Evolutionary conservation across 768 basidiomycete species (phyloP).

Genomic region (Lactarius vividus): DNA sequence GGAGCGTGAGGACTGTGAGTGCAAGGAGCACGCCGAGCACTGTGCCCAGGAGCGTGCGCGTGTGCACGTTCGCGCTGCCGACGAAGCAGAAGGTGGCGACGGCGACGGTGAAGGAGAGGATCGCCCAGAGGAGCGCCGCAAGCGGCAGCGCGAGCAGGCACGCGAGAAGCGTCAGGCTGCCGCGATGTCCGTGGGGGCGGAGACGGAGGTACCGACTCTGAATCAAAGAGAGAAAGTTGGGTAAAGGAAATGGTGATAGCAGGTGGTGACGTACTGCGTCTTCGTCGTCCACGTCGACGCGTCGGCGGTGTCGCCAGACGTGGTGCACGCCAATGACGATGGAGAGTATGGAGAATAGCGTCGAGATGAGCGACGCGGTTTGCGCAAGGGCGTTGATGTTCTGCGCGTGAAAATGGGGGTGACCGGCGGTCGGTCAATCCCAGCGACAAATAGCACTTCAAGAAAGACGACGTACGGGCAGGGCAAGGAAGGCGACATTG

Average conservation of each 20-base stretch:
- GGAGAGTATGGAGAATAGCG: slow-evolving; percentile 27
- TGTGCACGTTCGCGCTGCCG: neutral
- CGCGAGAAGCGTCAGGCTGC: neutral
- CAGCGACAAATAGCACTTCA: neutral
- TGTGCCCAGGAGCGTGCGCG: slow-evolving; percentile 3
- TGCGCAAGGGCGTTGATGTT: slow-evolving; percentile 5
- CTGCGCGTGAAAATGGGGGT: neutral
- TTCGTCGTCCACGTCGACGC: slow-evolving; percentile 21
- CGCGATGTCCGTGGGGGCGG: neutral
- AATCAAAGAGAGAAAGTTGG: neutral
- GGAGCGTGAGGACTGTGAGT: slow-evolving; percentile 3
- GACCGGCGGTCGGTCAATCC: neutral
- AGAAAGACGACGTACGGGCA: slow-evolving; percentile 2
- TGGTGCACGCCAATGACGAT: slow-evolving; percentile 30
- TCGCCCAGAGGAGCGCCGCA: slow-evolving; percentile 15
- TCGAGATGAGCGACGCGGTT: slow-evolving; percentile 25
- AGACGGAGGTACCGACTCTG: slow-evolving; percentile 10
- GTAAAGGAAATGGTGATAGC: neutral
- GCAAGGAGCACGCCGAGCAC: slow-evolving; percentile 11
- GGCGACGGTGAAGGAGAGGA: slow-evolving; percentile 12
- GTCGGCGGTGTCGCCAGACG: slow-evolving; percentile 30
- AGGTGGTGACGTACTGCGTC: slow-evolving; percentile 14
- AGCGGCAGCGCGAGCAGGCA: slow-evolving; percentile 18
- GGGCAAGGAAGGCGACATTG: slow-evolving; percentile 11
- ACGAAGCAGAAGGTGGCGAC: slow-evolving; percentile 1